Conservation (phyloP, 106 monocot species). For the Acanthochlamys bracteata region DNA sequence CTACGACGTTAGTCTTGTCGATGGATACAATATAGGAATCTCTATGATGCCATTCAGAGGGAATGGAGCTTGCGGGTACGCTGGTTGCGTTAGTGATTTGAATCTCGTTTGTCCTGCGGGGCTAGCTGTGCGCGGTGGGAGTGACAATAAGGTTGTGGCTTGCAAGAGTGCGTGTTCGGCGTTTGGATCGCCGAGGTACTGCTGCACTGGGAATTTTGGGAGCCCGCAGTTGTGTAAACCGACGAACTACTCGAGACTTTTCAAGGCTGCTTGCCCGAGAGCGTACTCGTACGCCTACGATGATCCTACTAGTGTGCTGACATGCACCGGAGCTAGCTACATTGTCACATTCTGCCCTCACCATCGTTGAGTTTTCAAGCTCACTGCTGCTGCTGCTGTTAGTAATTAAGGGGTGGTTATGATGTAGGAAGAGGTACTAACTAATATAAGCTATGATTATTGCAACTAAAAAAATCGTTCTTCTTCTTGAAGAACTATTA, state of each 20-base stretch:
- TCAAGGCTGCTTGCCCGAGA: constrained; percentile 55
- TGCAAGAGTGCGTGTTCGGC: constrained; percentile 73
- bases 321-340: constrained; percentile 50
- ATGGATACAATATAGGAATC: constrained; percentile 60
- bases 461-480: too few species aligned
- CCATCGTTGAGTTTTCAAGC: not conserved
- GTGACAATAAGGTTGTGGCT: constrained; percentile 37
- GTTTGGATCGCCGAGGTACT: constrained; percentile 56
- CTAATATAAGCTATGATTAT: too few species aligned
- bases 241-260: constrained; percentile 55
- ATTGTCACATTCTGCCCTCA: constrained; percentile 59
- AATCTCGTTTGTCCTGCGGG: constrained; percentile 61
- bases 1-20: constrained; percentile 65
- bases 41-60: constrained; percentile 43
- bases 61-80: constrained; percentile 29
- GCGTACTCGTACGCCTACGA: constrained; percentile 76
- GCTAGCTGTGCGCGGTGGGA: constrained; percentile 31
- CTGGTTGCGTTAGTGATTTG: constrained; percentile 65
- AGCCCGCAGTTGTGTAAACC: constrained; percentile 60
- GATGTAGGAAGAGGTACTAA: too few species aligned
- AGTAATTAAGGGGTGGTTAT: too few species aligned
- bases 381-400: too few species aligned
- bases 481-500: too few species aligned
- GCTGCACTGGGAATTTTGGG: constrained; percentile 68
- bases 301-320: constrained; percentile 65